Evolutionary conservation across 2,329 filamentous ascomycete species (phyloP).

Genomic region (Stemphylium beticola): DNA sequence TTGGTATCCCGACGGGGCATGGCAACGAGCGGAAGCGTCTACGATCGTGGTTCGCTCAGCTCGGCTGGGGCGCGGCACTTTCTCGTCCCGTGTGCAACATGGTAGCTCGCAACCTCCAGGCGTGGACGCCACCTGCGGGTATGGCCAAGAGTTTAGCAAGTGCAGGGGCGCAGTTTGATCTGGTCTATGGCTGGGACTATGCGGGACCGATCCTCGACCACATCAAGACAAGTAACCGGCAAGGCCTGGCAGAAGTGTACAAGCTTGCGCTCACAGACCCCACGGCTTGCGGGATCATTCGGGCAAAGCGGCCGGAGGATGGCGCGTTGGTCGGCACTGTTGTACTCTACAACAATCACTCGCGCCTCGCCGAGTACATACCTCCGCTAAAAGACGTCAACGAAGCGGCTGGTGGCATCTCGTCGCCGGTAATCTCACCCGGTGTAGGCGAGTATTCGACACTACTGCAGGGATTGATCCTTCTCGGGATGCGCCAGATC

Average conservation of each 20-base stretch:
- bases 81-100: constrained; percentile 72
- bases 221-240: constrained; percentile 74
- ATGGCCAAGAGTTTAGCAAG: constrained; percentile 75
- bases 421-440: constrained; percentile 77
- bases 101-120: constrained; percentile 72
- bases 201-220: constrained; percentile 75
- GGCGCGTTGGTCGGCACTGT: constrained; percentile 77
- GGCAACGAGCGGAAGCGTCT: constrained; percentile 64
- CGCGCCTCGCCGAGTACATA: constrained; percentile 71
- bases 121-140: constrained; percentile 78
- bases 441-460: constrained; percentile 71
- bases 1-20: constrained; percentile 78
- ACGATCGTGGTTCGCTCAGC: constrained; percentile 84
- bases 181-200: constrained; percentile 81
- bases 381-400: constrained; percentile 68
- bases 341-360: constrained; percentile 76
- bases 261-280: constrained; percentile 74
- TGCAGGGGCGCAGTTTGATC: constrained; percentile 78
- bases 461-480: constrained; percentile 77
- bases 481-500: constrained; percentile 82
- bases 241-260: constrained; percentile 81
- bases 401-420: constrained; percentile 73
- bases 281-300: constrained; percentile 78
- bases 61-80: constrained; percentile 81
- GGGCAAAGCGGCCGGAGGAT: constrained; percentile 74